Evolutionary conservation across 176 grass and related monocot species (phyloP).

Genomic region (Avena atlantica): DNA sequence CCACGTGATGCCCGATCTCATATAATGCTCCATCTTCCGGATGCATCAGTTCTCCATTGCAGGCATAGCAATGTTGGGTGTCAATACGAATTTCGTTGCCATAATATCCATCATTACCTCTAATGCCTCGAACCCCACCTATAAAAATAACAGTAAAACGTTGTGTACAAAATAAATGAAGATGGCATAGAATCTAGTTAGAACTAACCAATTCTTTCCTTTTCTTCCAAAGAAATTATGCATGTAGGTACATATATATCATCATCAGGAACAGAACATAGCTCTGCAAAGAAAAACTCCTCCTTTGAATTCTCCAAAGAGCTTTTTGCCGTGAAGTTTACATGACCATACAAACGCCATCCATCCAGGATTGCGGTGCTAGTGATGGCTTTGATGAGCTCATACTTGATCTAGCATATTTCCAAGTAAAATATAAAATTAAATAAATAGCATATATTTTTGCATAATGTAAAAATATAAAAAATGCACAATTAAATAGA

Average conservation of each 20-base stretch:
- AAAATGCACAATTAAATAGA: background rate
- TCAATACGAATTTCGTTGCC: background rate
- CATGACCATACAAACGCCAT: background rate
- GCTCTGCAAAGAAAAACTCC: slow-evolving; percentile 1
- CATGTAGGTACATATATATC: background rate
- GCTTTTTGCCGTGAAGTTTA: slow-evolving; percentile 1
- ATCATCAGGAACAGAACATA: background rate
- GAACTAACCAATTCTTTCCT: background rate
- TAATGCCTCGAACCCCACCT: background rate
- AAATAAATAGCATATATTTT: background rate
- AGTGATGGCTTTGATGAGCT: slow-evolving; percentile 10
- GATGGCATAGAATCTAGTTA: background rate
- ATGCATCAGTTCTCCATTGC: background rate
- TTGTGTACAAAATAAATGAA: background rate
- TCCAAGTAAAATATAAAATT: background rate
- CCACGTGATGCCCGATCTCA: background rate
- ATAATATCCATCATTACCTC: background rate
- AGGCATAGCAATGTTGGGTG: background rate
- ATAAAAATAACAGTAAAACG: background rate
- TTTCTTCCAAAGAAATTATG: background rate
- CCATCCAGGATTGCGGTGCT: background rate
- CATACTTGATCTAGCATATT: slow-evolving; percentile 8
- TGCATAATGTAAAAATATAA: background rate
- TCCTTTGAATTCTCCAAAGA: background rate
- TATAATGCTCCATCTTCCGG: slow-evolving; percentile 3